A percentile compares a stretch with the other conserved stretches of the same genome.
These are phyloP conservation scores for Pythium dissotocum DNA, from an alignment of 352 stramenopile genomes.

Conservation along the genomic window DNA sequence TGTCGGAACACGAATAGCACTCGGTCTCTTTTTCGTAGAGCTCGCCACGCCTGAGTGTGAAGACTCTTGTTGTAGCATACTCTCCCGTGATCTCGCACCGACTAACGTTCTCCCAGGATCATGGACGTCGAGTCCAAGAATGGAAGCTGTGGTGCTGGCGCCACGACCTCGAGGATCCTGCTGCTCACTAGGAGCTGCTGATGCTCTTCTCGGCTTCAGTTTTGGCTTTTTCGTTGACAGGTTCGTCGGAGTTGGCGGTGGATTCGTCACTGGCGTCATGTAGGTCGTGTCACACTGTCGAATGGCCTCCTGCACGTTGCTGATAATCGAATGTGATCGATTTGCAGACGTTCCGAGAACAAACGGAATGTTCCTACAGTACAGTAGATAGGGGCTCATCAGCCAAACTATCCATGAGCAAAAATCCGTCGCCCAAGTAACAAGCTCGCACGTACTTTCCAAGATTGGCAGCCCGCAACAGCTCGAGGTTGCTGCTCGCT, in stretches of 20 bases:
- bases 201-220: slow-evolving; percentile 8
- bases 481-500: slow-evolving; percentile 53
- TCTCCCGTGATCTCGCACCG: slow-evolving; percentile 5
- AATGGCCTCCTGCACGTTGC: slow-evolving; percentile 71
- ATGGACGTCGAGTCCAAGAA: slow-evolving; percentile 12
- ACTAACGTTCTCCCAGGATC: slow-evolving; percentile 10
- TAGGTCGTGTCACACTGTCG: slow-evolving; percentile 67
- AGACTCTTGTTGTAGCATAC: background rate
- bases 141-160: slow-evolving; percentile 8
- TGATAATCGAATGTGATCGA: slow-evolving; percentile 71
- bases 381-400: background rate
- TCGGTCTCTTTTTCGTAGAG: slow-evolving; percentile 19
- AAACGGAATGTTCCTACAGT: slow-evolving; percentile 60
- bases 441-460: slow-evolving; percentile 44
- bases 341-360: slow-evolving; percentile 56
- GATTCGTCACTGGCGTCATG: slow-evolving; percentile 33
- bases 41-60: background rate
- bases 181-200: background rate
- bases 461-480: slow-evolving; percentile 65
- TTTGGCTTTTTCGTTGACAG: slow-evolving; percentile 5
- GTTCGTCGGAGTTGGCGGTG: slow-evolving; percentile 1
- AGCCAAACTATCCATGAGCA: background rate
- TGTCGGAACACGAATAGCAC: slow-evolving; percentile 44
- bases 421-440: background rate
- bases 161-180: background rate